Percentiles rank a stretch among this genome's conserved stretches.
These are phyloP conservation scores for Apodospora peruviana DNA, from an alignment of 495 filamentous ascomycete species.

Conservation along the genomic window DNA sequence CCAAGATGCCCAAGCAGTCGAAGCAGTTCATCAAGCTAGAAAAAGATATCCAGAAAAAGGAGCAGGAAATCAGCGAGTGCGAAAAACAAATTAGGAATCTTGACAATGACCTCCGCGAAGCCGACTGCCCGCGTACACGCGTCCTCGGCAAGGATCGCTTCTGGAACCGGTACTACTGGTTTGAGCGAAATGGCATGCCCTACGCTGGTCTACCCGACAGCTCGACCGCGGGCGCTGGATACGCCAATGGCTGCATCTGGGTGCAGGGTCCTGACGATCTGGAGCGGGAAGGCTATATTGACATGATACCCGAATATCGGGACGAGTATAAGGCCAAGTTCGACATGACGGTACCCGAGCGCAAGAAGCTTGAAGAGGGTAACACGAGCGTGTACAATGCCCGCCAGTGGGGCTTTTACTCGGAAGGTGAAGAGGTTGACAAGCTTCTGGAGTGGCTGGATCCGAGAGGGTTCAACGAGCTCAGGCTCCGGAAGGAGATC, in stretches of 20 bases:
- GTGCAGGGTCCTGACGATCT: constrained; percentile 90
- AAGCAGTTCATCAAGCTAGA: constrained; percentile 79
- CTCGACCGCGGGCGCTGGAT: constrained; percentile 79
- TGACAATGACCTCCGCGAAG: constrained; percentile 88
- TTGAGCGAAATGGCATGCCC: constrained; percentile 97
- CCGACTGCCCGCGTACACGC: constrained; percentile 84
- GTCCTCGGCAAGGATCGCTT: constrained; percentile 89
- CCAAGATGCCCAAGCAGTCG: constrained; percentile 78
- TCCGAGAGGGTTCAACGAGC: constrained; percentile 72
- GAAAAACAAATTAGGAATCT: constrained; percentile 78
- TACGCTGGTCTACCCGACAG: constrained; percentile 82
- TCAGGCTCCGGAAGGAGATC: constrained; percentile 80
- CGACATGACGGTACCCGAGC: constrained; percentile 73
- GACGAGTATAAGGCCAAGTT: constrained; percentile 59
- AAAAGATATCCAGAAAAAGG: constrained; percentile 80
- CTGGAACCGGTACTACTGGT: constrained; percentile 99
- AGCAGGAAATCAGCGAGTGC: constrained; percentile 67
- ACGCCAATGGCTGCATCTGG: constrained; percentile 94
- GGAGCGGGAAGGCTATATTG: constrained; percentile 77
- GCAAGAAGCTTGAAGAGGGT: constrained; percentile 83
- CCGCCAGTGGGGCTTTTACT: constrained; percentile 84
- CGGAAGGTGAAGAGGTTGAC: constrained; percentile 70
- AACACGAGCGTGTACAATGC: constrained; percentile 71
- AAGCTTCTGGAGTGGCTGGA: constrained; percentile 85
- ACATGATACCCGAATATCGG: constrained; percentile 60